Conservation (phyloP, 805 yeast species). For the Saturnispora besseyi region DNA sequence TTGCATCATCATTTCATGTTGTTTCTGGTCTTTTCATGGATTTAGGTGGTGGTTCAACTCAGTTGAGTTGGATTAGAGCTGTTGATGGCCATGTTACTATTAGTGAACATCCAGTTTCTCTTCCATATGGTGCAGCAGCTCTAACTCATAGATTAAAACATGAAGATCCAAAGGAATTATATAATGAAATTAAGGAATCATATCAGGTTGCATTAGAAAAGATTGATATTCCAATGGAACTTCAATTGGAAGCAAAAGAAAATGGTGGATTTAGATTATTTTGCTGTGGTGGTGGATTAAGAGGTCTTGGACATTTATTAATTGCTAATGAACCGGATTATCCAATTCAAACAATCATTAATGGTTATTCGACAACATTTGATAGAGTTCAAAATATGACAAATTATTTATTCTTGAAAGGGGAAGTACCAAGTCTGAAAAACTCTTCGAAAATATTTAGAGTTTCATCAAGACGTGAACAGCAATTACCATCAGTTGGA, state of each 20-base stretch:
- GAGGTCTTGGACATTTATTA: constrained; percentile 59
- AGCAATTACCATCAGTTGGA: constrained; percentile 64
- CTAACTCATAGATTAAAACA: constrained; percentile 44
- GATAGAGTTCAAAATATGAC: constrained; percentile 43
- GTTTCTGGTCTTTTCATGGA: constrained; percentile 65
- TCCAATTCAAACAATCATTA: constrained; percentile 62
- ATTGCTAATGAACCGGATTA: constrained; percentile 42
- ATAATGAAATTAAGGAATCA: constrained; percentile 44
- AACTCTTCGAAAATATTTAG: constrained; percentile 35
- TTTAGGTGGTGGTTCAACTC: constrained; percentile 64
- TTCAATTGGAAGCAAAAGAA: constrained; percentile 40
- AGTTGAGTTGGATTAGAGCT: constrained; percentile 60
- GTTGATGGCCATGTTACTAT: constrained; percentile 45
- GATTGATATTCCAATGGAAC: constrained; percentile 43
- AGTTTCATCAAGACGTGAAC: constrained; percentile 55
- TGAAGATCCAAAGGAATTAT: constrained; percentile 42
- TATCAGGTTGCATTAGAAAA: constrained; percentile 40
- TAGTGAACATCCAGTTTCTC: constrained; percentile 48
- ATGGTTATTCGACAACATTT: constrained; percentile 55
- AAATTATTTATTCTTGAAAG: constrained; percentile 42
- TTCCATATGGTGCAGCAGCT: constrained; percentile 72
- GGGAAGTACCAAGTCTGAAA: constrained; percentile 35
- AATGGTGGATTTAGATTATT: constrained; percentile 57
- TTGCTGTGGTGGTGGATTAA: constrained; percentile 66
- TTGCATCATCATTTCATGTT: constrained; percentile 61